These are phyloP conservation scores for Coniochaeta sp. DNA, from an alignment of 2,329 filamentous ascomycete genomes.

Conservation along the genomic window DNA sequence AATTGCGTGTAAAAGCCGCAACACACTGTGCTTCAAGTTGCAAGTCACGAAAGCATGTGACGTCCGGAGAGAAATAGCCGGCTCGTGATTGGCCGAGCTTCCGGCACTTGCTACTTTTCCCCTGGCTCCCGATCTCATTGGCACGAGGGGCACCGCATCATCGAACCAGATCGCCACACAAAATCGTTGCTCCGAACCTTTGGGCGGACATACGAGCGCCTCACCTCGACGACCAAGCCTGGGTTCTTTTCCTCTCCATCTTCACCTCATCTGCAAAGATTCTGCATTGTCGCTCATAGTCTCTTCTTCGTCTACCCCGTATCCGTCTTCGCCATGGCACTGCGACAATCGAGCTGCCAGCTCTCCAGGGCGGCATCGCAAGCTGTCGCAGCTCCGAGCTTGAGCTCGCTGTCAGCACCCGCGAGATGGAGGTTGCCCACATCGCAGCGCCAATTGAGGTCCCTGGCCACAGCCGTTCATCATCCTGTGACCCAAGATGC, in stretches of 20 bases:
- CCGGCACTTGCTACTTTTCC: neutral
- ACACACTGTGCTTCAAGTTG: neutral
- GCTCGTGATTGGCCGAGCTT: neutral
- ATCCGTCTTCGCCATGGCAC: slow-evolving; percentile 25
- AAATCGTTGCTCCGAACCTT: neutral
- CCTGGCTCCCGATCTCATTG: neutral
- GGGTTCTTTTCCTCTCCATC: neutral
- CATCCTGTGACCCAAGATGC: slow-evolving; percentile 77
- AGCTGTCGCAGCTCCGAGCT: slow-evolving; percentile 15
- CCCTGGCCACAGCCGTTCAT: slow-evolving; percentile 57
- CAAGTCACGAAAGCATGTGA: slow-evolving; percentile 1
- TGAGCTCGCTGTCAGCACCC: slow-evolving; percentile 20
- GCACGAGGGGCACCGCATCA: slow-evolving; percentile 2
- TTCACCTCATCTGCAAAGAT: too few species aligned
- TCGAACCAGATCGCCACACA: slow-evolving; percentile 1
- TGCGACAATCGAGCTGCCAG: slow-evolving; percentile 30
- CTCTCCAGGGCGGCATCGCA: slow-evolving; percentile 24
- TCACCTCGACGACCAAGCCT: neutral
- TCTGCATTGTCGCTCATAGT: neutral
- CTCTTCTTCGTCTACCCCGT: neutral
- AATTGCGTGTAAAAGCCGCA: neutral
- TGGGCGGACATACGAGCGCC: neutral
- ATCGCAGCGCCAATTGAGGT: slow-evolving; percentile 30
- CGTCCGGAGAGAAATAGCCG: neutral
- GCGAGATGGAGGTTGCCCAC: neutral